Evolutionary conservation across 805 yeast species (phyloP), one percentile per base, ranked within the genome.

Genomic region (Spathaspora sp.): DNA sequence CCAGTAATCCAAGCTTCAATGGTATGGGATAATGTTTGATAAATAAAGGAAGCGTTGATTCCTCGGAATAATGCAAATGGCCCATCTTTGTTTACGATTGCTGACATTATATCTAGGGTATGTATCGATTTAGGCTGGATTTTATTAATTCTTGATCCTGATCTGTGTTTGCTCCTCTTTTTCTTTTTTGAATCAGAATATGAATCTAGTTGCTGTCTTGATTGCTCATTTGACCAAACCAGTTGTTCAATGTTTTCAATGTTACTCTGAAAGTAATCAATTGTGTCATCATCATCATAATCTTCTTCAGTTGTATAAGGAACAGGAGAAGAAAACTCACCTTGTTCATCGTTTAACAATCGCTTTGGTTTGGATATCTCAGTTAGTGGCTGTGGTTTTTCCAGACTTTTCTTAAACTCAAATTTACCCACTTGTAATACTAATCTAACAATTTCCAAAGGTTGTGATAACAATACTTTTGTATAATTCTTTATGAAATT

Each of bases 1-100:
- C 97, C 97, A 0, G 96, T 87, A 46, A 91, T 76, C 97, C 98
- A 92, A 1, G 97, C 89, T 62, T 89, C 93, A 45, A 91, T 70
- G 0, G 96, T 87, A 47, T 83, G 81, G 1, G 86, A 81, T 17
- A 90, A 72, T 0, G 96, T 87, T 49, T 80, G 86, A 63, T 87
- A 79, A 17, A 94, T 75, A 60, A 91, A 93, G 0, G 96, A 78
- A 2, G 96, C 86, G 63, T 88, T 86, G 42, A 84, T 78, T 10
- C 91, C 89, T 60, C 89, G 77, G 75, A 89, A 83, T 9, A 86
- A 66, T 3, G 91, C 90, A 58, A 81, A 73, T 17, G 83, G 85
- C 23, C 87, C 96, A 62, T 78, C 96, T 68, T 77, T 83, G 20
- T 90, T 79, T 59, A 80, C 78, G 50, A 79, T 80, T 53, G 86